Percentiles rank a stretch among this genome's conserved stretches.
Conservation (phyloP, 2,329 filamentous ascomycete species). For the Aureobasidium namibiae region DNA sequence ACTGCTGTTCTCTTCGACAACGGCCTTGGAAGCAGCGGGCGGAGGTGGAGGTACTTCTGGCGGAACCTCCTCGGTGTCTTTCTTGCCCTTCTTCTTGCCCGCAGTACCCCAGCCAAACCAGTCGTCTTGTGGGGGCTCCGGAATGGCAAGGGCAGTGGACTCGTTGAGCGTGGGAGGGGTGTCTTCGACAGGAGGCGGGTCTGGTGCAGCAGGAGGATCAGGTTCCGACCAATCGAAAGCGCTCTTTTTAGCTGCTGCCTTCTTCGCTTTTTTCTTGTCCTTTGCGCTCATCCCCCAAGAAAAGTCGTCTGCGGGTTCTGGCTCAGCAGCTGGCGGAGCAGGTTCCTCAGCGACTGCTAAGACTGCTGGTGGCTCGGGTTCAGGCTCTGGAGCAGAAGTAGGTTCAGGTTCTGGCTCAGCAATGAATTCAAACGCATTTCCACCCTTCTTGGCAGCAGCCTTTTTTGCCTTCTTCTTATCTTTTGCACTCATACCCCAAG, state of each 20-base stretch:
- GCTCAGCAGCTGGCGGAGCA: neutral
- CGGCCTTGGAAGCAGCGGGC: conserved; percentile 15
- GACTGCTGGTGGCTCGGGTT: conserved; percentile 25
- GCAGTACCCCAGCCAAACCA: conserved; percentile 23
- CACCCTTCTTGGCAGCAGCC: conserved; percentile 32
- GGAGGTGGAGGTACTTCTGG: conserved; percentile 18
- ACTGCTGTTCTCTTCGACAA: conserved; percentile 30
- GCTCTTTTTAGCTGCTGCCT: conserved; percentile 28
- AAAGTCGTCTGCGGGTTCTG: conserved; percentile 4
- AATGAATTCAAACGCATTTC: conserved; percentile 22
- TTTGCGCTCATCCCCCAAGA: conserved; percentile 19
- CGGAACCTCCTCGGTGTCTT: conserved; percentile 19
- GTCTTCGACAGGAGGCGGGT: conserved; percentile 18
- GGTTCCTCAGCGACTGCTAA: neutral
- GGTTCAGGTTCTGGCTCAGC: conserved; percentile 23
- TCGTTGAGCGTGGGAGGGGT: conserved; percentile 28
- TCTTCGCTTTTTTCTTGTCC: conserved; percentile 32
- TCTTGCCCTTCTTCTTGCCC: conserved; percentile 25
- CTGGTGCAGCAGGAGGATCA: conserved; percentile 17
- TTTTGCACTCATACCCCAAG: conserved; percentile 30
- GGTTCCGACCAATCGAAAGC: conserved; percentile 18
- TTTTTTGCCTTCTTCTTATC: conserved; percentile 43
- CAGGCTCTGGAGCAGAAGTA: conserved; percentile 21
- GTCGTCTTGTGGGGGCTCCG: conserved; percentile 19
- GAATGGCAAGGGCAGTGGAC: conserved; percentile 17